Percentiles rank a stretch among this genome's conserved stretches.
Evolutionary conservation across 2,329 filamentous ascomycete species (phyloP).

Genomic region (Aspergillus sp.): DNA sequence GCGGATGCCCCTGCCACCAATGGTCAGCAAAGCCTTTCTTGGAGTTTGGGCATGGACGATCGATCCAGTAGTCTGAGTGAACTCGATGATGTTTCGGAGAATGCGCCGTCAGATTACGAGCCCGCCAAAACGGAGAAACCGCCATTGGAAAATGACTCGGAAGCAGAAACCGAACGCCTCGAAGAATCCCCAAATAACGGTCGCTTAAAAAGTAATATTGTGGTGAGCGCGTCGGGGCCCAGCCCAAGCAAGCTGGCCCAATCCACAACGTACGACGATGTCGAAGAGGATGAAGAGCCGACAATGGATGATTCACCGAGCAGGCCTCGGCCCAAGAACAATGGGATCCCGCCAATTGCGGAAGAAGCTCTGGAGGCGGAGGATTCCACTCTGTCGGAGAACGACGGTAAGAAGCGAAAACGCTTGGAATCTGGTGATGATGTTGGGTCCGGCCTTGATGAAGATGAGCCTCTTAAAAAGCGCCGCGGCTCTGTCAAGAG

Average conservation of each 20-base stretch:
- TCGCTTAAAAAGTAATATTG: conserved; percentile 51
- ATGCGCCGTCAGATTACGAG: conserved; percentile 49
- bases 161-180: conserved; percentile 89
- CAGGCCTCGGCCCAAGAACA: conserved; percentile 28
- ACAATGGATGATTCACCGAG: conserved; percentile 31
- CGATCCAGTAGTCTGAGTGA: conserved; percentile 89
- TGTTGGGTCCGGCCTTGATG: conserved; percentile 23
- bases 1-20: conserved; percentile 26
- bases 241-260: conserved; percentile 71
- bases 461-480: conserved; percentile 33
- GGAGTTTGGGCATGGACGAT: conserved; percentile 47
- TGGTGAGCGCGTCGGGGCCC: conserved; percentile 48
- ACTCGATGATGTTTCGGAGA: conserved; percentile 69
- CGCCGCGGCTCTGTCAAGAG: conserved; percentile 32
- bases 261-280: conserved; percentile 38
- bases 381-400: conserved; percentile 20
- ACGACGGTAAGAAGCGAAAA: conserved; percentile 34
- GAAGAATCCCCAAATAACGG: conserved; percentile 72
- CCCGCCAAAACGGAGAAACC: conserved; percentile 43
- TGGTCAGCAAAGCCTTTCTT: conserved; percentile 25
- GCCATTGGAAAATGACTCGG: conserved; percentile 60
- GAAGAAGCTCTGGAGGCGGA: conserved; percentile 18
- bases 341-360: conserved; percentile 14
- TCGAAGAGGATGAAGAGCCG: conserved; percentile 45
- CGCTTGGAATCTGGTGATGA: conserved; percentile 28